Base-by-base conservation (phyloP, 148 eudicot species). In the Diospyros lotus region DNA sequence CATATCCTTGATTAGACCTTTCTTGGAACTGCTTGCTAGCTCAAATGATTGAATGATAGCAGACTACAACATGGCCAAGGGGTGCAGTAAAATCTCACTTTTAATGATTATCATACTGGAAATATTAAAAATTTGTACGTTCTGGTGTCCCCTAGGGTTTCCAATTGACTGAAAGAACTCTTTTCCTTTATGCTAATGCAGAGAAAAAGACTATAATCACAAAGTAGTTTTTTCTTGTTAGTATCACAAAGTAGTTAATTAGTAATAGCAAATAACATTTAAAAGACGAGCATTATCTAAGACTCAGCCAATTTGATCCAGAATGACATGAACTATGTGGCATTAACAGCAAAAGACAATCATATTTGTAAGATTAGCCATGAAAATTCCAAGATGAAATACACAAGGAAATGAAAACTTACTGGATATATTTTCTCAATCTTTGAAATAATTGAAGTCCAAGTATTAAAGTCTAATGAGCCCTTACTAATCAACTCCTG, bases 361-460 rank as follows among this genome's bases (percentile, higher is more conserved):
- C 17, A 65, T 58, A 7, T 18, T 12, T 43, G 13, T 43, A 66
- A 53, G 41, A 43, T 4, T 48, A 52, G 58, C 61, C 11, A 41
- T n/a, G 4, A 62, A 73, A 74, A 9, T 58, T 58, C 51, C 38
- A 12, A 53, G 46, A 66, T 55, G 38, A 45, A 46, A 61, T 12
- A 46, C 61, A 63, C 3, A 53, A 46, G 14, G 45, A 61, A 63
- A 38, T 12, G 63, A 62, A 15, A 67, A 73, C 93, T 78, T 78
- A 93, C 98, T 52, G 83, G 75, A 74, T 76, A 81, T 55, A 71
- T 63, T 63, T 77, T 84, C 80, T 93, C 98, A 80, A 84, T 79
- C 74, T 87, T 79, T 14, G 85, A 79, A 68, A 93, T 86, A 71
- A 93, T 80, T 43, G 76, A 68, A 79, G 86, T 82, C 98, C 98